phyloP scores from a whole-genome alignment of 2,329 filamentous ascomycete species.

The Fusarium equiseti region DNA sequence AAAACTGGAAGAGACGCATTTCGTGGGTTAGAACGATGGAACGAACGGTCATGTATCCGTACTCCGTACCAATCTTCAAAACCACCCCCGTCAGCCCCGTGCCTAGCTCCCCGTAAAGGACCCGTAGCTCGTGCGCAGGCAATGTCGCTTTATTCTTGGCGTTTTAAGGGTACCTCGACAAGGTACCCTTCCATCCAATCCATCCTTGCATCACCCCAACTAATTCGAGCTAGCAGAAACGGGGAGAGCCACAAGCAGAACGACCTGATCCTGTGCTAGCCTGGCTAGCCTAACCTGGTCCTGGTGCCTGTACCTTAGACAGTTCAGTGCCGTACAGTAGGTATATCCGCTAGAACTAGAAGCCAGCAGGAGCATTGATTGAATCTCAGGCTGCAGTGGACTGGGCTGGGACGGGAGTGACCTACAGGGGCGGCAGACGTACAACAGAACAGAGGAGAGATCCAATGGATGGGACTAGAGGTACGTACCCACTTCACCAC shows the following conservation, averaged over 20 bases:
- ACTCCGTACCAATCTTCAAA: slow-evolving; percentile 9
- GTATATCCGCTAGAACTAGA: not conserved
- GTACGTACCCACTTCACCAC: slow-evolving; percentile 49
- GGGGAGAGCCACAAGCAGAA: slow-evolving; percentile 43
- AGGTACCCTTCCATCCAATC: slow-evolving; percentile 39
- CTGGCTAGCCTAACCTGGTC: slow-evolving; percentile 8
- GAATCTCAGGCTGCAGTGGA: slow-evolving; percentile 25
- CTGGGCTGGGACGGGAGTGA: slow-evolving; percentile 32
- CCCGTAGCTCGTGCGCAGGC: slow-evolving; percentile 44
- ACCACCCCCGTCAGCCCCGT: slow-evolving; percentile 45
- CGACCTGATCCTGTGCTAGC: slow-evolving; percentile 34
- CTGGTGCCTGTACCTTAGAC: slow-evolving; percentile 24
- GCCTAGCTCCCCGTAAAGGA: slow-evolving; percentile 42
- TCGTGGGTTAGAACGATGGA: slow-evolving; percentile 9
- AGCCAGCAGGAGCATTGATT: slow-evolving; percentile 22
- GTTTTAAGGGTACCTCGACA: slow-evolving; percentile 44
- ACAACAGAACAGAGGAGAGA: slow-evolving; percentile 28
- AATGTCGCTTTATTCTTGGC: slow-evolving; percentile 43
- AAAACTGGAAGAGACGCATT: not conserved
- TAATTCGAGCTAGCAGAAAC: slow-evolving; percentile 45
- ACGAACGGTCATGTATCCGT: not conserved
- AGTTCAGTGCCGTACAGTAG: slow-evolving; percentile 11
- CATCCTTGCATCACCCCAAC: slow-evolving; percentile 42
- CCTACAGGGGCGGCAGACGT: slow-evolving; percentile 32
- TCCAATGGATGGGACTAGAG: slow-evolving; percentile 8